Base-by-base conservation (phyloP, 306 rosid species). In the Spatholobus suberectus region DNA sequence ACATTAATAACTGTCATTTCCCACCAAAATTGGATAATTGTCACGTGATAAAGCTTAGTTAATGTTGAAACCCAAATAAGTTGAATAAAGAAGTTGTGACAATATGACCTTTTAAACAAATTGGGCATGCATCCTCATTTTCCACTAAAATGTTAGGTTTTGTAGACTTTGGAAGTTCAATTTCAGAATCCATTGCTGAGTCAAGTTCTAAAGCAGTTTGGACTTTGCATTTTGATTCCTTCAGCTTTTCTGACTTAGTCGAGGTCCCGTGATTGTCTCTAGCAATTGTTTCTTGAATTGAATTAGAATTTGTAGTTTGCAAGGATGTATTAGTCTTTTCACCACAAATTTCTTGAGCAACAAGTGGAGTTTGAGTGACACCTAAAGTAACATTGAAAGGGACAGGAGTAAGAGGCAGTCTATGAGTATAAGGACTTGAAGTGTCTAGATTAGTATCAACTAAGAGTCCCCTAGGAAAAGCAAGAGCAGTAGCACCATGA, bases 371-470 rank as follows among this genome's bases (percentile, higher is more conserved):
- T 63, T 74, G 95, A 84, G 93, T 78, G 82, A 43, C 77, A 82
- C 73, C 85, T 44, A 73, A 13, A 32, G 90, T 75, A 73, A 83
- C 90, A 55, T 89, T 84, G 85, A 81, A 93, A 71, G 94, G 97
- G 34, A 88, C 82, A 75, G 98, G 97, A 73, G 90, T 87, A 23
- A 97, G 95, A 80, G 97, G 97, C 3, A 94, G 82, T 86, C 92
- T 95, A 61, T 89, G 87, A 70, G 96, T 90, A 81, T 88, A 97
- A 54, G 91, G 96, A 68, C 88, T 91, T 61, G 96, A 86, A 35
- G 94, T 92, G 46, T 93, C 97, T 76, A 91, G 91, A 81, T 91
- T 95, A 14, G 97, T 89, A 85, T 93, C 97, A 18, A 95, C 97
- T 27, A 93, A 91, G 26, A 88, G 92, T 75, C 90, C 92, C 4